phyloP scores from a whole-genome alignment of 805 yeast genomes.

The Wickerhamiella vanderwaltii region DNA sequence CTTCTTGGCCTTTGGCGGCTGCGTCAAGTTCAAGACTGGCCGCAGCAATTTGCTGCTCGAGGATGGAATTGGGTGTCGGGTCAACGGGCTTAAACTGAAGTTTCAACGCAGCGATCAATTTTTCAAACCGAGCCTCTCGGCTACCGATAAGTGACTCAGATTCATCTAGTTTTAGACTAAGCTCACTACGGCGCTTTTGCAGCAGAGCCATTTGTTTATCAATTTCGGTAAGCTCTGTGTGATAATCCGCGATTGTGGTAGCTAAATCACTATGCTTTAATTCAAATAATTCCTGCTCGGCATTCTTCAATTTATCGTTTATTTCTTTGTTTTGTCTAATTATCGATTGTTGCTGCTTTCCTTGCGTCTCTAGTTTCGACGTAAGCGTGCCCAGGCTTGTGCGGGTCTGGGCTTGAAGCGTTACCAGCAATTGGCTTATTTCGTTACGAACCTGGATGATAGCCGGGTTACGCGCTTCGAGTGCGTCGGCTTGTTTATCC shows the following conservation, averaged over 20 bases:
- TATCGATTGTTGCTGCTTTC: not conserved
- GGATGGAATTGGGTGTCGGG: not conserved
- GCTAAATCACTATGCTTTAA: not conserved
- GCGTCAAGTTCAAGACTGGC: constrained; percentile 6
- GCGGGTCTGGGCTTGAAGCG: not conserved
- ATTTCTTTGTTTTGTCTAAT: not conserved
- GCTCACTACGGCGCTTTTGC: not conserved
- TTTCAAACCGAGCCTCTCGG: not conserved
- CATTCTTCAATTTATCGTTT: not conserved
- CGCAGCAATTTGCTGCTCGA: not conserved
- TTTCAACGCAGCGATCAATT: not conserved
- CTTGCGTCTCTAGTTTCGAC: not conserved
- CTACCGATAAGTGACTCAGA: not conserved
- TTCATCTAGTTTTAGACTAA: not conserved
- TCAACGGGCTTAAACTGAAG: not conserved
- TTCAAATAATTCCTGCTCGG: not conserved
- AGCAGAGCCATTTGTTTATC: constrained; percentile 5
- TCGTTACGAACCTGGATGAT: constrained; percentile 11
- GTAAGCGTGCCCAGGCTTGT: not conserved
- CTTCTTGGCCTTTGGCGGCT: not conserved
- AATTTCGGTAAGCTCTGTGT: constrained; percentile 4
- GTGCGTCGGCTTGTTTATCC: constrained; percentile 21
- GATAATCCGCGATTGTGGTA: not conserved
- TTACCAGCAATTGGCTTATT: constrained; percentile 10
- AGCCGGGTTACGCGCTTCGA: constrained; percentile 16